These are phyloP conservation scores for Aspergillus persii DNA, from an alignment of 2,329 filamentous ascomycete genomes.

Conservation along the genomic window DNA sequence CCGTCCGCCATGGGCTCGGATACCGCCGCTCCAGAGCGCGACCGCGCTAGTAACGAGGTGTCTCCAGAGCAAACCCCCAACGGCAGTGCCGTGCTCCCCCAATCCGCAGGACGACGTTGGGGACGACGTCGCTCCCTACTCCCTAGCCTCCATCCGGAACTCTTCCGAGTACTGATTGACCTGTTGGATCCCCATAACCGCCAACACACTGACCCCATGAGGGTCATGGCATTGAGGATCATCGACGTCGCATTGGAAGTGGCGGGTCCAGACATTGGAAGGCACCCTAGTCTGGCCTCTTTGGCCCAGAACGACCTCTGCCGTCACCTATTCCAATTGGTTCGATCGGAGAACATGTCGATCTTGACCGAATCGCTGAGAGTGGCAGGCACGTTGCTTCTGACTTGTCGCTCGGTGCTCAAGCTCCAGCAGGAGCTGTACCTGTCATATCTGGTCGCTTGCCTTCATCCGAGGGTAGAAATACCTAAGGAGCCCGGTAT, in stretches of 20 bases:
- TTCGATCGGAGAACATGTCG: slow-evolving; percentile 92
- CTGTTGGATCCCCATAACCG: slow-evolving; percentile 90
- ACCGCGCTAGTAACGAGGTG: slow-evolving; percentile 34
- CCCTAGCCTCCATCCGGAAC: slow-evolving; percentile 89
- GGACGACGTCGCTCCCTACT: slow-evolving; percentile 76
- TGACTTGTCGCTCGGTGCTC: slow-evolving; percentile 84
- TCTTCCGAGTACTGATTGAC: slow-evolving; percentile 91
- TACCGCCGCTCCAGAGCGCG: slow-evolving; percentile 32
- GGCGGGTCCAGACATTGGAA: slow-evolving; percentile 89
- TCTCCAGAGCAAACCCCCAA: slow-evolving; percentile 31
- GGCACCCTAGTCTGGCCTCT: slow-evolving; percentile 80
- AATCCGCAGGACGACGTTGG: slow-evolving; percentile 46
- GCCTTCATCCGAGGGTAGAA: slow-evolving; percentile 87
- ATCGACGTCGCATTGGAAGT: slow-evolving; percentile 97
- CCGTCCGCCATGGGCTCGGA: slow-evolving; percentile 41
- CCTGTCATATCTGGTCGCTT: slow-evolving; percentile 88
- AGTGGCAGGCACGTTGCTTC: slow-evolving; percentile 84
- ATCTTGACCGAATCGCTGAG: slow-evolving; percentile 90
- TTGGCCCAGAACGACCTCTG: slow-evolving; percentile 92
- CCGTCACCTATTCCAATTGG: slow-evolving; percentile 91
- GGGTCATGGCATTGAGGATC: slow-evolving; percentile 94
- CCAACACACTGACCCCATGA: slow-evolving; percentile 90
- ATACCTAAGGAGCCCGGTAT: slow-evolving; percentile 90
- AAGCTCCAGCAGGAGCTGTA: slow-evolving; percentile 97
- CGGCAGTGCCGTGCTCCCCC: slow-evolving; percentile 33